Evolutionary conservation across 345 rosid species (phyloP).

Genomic region (Diplotaxis tenuifolia): DNA sequence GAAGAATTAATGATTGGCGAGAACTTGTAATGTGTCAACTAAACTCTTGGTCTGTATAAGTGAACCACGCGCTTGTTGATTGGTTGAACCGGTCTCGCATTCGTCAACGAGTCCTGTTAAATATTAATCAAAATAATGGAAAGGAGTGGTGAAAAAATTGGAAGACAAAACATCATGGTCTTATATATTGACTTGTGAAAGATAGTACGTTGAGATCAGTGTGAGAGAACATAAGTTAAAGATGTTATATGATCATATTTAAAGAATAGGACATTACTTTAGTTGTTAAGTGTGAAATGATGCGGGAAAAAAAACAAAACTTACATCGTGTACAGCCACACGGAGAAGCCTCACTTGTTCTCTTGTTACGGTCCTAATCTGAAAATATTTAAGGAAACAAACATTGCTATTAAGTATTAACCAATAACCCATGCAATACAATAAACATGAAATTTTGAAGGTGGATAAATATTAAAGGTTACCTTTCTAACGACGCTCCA

Average conservation of each 20-base stretch:
- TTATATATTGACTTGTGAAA: slow-evolving; percentile 2
- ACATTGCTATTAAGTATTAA: background rate
- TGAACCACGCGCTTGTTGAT: slow-evolving; percentile 20
- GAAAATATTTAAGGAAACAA: background rate
- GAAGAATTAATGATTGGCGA: background rate
- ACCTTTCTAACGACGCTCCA: slow-evolving; percentile 80
- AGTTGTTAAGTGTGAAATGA: background rate
- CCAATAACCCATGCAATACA: background rate
- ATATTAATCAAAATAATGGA: background rate
- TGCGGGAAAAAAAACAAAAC: slow-evolving; percentile 3
- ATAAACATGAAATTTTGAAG: background rate
- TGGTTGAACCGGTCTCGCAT: slow-evolving; percentile 38
- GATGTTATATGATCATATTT: background rate
- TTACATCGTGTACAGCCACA: slow-evolving; percentile 80
- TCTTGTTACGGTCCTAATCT: slow-evolving; percentile 53
- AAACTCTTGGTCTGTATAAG: slow-evolving; percentile 27
- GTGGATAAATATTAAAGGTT: background rate
- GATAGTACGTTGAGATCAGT: background rate
- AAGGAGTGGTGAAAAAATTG: background rate
- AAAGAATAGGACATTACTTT: background rate
- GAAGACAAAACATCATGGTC: background rate
- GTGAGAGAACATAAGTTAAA: background rate
- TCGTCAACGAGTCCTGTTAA: slow-evolving; percentile 9
- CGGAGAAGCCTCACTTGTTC: slow-evolving; percentile 69
- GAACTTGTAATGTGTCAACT: background rate